Evolutionary conservation across 768 basidiomycete species (phyloP).

Genomic region (Leccinum variicolor): DNA sequence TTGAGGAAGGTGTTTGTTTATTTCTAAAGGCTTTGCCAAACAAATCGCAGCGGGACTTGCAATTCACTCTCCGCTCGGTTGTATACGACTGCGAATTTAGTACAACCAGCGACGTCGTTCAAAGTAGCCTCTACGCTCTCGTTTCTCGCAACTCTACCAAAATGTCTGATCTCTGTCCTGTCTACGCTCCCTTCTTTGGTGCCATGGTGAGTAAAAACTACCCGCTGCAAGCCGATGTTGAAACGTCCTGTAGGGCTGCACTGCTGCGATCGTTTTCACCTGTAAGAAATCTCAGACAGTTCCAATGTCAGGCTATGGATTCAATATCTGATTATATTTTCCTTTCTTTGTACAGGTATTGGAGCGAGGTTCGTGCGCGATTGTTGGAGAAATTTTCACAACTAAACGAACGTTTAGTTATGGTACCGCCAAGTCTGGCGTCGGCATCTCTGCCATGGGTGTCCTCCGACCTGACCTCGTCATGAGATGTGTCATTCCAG

Average conservation of each 20-base stretch:
- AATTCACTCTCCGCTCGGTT: constrained; percentile 25
- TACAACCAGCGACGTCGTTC: not conserved
- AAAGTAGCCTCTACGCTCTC: not conserved
- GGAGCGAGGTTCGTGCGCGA: constrained; percentile 67
- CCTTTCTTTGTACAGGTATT: constrained; percentile 51
- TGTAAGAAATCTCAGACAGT: constrained; percentile 56
- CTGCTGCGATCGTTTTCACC: constrained; percentile 95
- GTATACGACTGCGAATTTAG: constrained; percentile 14
- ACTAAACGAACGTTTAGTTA: constrained; percentile 53
- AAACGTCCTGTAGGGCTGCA: constrained; percentile 69
- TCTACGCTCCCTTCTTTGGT: constrained; percentile 98
- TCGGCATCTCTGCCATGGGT: constrained; percentile 97
- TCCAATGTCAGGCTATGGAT: not conserved
- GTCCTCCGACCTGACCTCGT: constrained; percentile 94
- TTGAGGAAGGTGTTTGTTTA: constrained; percentile 26
- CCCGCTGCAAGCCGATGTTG: constrained; percentile 3
- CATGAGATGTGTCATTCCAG: constrained; percentile 97
- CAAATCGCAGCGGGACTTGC: constrained; percentile 4
- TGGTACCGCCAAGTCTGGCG: constrained; percentile 98
- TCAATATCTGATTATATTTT: not conserved
- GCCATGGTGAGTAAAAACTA: constrained; percentile 68
- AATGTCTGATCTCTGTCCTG: constrained; percentile 84
- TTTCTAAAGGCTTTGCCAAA: constrained; percentile 30
- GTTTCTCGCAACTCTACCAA: constrained; percentile 4
- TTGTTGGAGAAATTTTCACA: not conserved